These are phyloP conservation scores for Agaricus sinodeliciosus DNA, from an alignment of 768 basidiomycete genomes.

Conservation along the genomic window DNA sequence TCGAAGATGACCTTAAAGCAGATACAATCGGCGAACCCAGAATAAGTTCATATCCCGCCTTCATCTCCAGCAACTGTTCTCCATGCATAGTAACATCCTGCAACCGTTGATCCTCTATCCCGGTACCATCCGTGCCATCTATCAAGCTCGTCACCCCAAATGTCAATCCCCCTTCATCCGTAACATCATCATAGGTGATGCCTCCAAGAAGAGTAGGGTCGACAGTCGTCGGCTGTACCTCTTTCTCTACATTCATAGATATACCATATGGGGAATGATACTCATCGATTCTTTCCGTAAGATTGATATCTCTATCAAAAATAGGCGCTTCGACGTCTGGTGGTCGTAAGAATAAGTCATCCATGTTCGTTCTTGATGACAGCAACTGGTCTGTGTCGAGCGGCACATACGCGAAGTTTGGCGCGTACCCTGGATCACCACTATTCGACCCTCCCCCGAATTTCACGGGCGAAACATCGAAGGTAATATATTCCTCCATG, in stretches of 20 bases:
- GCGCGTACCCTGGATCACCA: neutral
- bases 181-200: neutral
- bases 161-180: neutral
- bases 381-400: no score
- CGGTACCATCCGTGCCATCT: neutral
- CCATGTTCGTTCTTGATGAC: neutral
- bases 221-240: neutral
- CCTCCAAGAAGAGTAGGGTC: constrained; percentile 3
- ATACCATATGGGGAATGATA: neutral
- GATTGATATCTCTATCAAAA: neutral
- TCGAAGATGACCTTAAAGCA: neutral
- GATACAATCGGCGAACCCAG: neutral
- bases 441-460: neutral
- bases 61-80: neutral
- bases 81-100: neutral
- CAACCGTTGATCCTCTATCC: neutral
- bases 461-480: neutral
- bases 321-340: neutral
- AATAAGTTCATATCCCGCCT: neutral
- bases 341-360: neutral
- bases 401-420: no score
- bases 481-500: neutral
- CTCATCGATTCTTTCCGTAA: neutral
- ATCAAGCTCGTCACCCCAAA: neutral
- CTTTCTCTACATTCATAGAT: neutral